Base-by-base conservation (phyloP, 208 protist species). In the Trichomonas vaginalis region DNA sequence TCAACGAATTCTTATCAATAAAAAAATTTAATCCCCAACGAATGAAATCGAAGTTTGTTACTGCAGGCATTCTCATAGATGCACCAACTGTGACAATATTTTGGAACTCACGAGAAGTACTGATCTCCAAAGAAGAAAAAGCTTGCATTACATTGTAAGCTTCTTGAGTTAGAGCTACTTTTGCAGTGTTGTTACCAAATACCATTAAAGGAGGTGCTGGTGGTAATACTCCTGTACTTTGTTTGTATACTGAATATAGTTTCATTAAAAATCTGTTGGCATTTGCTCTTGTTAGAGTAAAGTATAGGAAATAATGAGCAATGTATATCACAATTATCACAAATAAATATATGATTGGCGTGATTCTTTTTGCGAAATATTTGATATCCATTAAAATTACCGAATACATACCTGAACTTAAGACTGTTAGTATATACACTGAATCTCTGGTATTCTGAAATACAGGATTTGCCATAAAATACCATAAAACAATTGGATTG, bases 21-120 rank as follows among this genome's bases (percentile, higher is more conserved):
- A 88, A 88, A 40, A 45, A 88, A 40, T 88, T 88, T 9, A 88
- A 27, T 21, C 82, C 82, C 82, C 82, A 88, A 47, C 39, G 42
- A 32, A 88, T 88, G 40, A 88, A 88, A 88, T 88, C 82, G 40
- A 88, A n/a, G 82, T 88, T 88, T 47, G 32, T 88, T 6, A 88
- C 39, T 17, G 82, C 82, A 9, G 82, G 82, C 82, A 88, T 88
- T 3, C 32, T 3, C 35, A 88, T 47, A 4, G 17, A 47, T 10
- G 82, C 35, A n/a, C 82, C 82, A 14, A 88, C 37, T n/a, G 39
- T 45, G 12, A 88, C 4, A 88, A 47, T 45, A 21, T n/a, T 17
- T 14, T 47, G 40, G 32, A 88, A 88, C 47, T 88, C 40, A 14
- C 82, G 9, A 46, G 39, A 1, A 32, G 82, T 47, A 17, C 40